A percentile compares a stretch with the other conserved stretches of the same genome.
Evolutionary conservation across 257 asterid species (phyloP).

Genomic region (Gardenia jasminoides): DNA sequence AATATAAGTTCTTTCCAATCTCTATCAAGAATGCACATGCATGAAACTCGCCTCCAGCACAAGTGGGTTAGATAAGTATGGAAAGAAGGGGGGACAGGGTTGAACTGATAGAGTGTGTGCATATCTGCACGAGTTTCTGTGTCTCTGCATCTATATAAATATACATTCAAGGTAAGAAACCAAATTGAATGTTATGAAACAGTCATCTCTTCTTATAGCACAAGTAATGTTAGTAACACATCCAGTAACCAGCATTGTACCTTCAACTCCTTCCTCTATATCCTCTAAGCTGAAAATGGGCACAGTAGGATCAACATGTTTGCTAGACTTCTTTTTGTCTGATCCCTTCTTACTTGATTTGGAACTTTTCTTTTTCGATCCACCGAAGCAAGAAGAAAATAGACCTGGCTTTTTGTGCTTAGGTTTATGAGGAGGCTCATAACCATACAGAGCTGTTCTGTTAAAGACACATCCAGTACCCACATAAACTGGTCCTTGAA

Average conservation of each 20-base stretch:
- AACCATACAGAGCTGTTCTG: conserved; percentile 90
- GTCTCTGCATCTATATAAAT: neutral
- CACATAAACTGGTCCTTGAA: conserved; percentile 97
- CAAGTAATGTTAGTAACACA: neutral
- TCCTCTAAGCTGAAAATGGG: conserved; percentile 95
- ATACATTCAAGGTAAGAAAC: neutral
- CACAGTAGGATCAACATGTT: conserved; percentile 87
- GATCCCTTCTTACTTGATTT: conserved; percentile 76
- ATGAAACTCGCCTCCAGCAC: neutral
- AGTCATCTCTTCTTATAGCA: neutral
- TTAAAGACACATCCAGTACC: conserved; percentile 98
- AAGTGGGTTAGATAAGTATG: neutral
- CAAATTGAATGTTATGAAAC: conserved; percentile 6
- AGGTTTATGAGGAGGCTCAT: conserved; percentile 90
- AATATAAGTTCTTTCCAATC: neutral
- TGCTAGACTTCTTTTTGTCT: conserved; percentile 90
- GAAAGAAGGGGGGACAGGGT: neutral
- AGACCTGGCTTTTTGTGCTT: conserved; percentile 63
- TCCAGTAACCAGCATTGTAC: conserved; percentile 32
- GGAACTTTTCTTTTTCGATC: conserved; percentile 74
- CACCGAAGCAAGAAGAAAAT: conserved; percentile 67
- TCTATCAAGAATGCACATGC: neutral
- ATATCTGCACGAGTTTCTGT: neutral
- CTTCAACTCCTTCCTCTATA: conserved; percentile 98
- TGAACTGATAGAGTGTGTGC: neutral